phyloP scores from a whole-genome alignment of 2,329 filamentous ascomycete genomes.

The Pseudogymnoascus sp. region DNA sequence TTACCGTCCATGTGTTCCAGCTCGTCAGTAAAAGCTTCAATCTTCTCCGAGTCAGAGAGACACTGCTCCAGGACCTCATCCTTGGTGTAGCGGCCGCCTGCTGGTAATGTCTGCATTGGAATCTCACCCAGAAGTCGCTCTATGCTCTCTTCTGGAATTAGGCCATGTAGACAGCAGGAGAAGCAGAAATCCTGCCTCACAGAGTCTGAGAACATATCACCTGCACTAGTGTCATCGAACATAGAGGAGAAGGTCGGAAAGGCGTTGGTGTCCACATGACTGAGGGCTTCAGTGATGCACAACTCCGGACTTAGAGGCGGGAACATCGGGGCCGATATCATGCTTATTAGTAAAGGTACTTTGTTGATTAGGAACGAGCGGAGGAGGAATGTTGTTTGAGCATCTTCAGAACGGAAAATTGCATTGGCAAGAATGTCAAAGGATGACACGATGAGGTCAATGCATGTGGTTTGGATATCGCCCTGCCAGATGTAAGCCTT shows the following conservation, averaged over 20 bases:
- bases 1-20: slow-evolving; percentile 89
- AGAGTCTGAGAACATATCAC: slow-evolving; percentile 52
- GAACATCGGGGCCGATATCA: slow-evolving; percentile 50
- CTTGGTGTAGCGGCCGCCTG: slow-evolving; percentile 67
- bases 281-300: slow-evolving; percentile 60
- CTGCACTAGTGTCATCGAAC: slow-evolving; percentile 49
- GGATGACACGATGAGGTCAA: slow-evolving; percentile 78
- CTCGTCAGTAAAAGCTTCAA: slow-evolving; percentile 70
- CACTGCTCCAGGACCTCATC: slow-evolving; percentile 74
- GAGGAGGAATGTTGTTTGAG: slow-evolving; percentile 60
- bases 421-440: slow-evolving; percentile 88
- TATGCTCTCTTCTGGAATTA: slow-evolving; percentile 74
- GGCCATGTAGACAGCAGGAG: slow-evolving; percentile 76
- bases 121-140: slow-evolving; percentile 77
- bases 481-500: slow-evolving; percentile 43
- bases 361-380: slow-evolving; percentile 81
- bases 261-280: slow-evolving; percentile 52
- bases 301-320: slow-evolving; percentile 53
- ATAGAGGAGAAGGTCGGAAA: slow-evolving; percentile 60
- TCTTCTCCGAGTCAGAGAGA: slow-evolving; percentile 64
- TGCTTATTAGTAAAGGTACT: slow-evolving; percentile 53
- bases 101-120: slow-evolving; percentile 70
- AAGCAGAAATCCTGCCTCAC: slow-evolving; percentile 81
- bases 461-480: slow-evolving; percentile 67
- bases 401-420: slow-evolving; percentile 61